These are phyloP conservation scores for Eudorina sp. DNA, from an alignment of 139 green algal genomes.

Conservation along the genomic window DNA sequence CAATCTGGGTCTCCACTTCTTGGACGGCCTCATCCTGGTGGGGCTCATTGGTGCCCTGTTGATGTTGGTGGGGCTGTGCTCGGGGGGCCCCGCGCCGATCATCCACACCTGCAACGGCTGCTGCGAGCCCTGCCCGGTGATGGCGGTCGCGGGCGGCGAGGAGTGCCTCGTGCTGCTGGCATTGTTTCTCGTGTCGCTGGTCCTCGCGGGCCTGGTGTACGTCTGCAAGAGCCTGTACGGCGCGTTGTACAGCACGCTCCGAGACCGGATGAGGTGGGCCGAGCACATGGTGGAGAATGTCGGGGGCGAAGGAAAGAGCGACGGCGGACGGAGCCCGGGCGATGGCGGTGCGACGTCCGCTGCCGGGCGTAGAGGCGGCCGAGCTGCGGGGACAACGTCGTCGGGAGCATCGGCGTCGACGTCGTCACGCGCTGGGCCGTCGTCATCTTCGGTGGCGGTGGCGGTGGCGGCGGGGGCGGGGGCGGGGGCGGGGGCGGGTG, in stretches of 20 bases:
- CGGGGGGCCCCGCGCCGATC: not conserved
- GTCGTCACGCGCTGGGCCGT: not conserved
- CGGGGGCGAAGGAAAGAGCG: not conserved
- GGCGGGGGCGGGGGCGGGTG: not conserved
- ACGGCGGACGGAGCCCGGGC: too few species aligned
- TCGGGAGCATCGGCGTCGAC: not conserved
- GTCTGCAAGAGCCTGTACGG: not conserved
- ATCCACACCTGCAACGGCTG: slow-evolving; percentile 8
- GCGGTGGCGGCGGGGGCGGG: too few species aligned
- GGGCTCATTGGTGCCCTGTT: not conserved
- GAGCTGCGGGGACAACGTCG: not conserved
- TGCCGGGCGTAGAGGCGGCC: not conserved
- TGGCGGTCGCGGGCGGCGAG: not conserved
- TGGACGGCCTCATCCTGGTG: slow-evolving; percentile 27
- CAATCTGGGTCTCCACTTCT: not conserved
- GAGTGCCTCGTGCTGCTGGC: not conserved
- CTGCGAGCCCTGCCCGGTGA: not conserved
- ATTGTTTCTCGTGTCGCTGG: not conserved
- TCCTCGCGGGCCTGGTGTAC: not conserved
- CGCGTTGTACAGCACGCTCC: not conserved
- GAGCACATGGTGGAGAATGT: slow-evolving; percentile 40
- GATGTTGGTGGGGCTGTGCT: not conserved
- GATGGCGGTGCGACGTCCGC: not conserved
- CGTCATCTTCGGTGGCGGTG: too few species aligned
- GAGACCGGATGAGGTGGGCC: not conserved